Evolutionary conservation across 2,329 filamentous ascomycete species (phyloP).

Genomic region (Ramularia collo-cygni): DNA sequence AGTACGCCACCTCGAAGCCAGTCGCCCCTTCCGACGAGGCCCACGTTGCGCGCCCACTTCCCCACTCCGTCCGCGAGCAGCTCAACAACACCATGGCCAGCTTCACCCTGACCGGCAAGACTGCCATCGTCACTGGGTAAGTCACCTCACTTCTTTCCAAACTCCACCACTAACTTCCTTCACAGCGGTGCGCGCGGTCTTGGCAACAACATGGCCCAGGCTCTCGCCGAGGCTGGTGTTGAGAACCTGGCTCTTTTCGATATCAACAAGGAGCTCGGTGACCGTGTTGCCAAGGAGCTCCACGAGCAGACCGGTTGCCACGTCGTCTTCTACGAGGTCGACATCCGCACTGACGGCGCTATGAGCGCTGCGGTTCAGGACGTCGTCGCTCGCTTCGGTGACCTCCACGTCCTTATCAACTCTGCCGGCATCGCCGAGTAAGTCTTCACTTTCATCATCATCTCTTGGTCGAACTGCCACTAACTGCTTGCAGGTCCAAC

Average conservation of each 20-base stretch:
- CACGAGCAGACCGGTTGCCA: slow-evolving; percentile 66
- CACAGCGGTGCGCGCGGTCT: slow-evolving; percentile 65
- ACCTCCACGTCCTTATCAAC: slow-evolving; percentile 70
- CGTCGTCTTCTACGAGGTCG: slow-evolving; percentile 70
- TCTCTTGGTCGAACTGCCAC: neutral
- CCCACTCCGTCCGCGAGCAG: slow-evolving; percentile 36
- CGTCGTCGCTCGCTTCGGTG: slow-evolving; percentile 59
- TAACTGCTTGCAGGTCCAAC: slow-evolving; percentile 53
- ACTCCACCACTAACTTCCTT: slow-evolving; percentile 23
- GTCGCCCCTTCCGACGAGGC: slow-evolving; percentile 29
- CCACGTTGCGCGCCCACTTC: slow-evolving; percentile 27
- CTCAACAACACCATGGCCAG: slow-evolving; percentile 61
- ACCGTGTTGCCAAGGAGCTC: slow-evolving; percentile 61
- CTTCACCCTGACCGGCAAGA: slow-evolving; percentile 58
- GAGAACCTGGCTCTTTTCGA: slow-evolving; percentile 70
- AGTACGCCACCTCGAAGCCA: slow-evolving; percentile 19
- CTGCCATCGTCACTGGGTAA: slow-evolving; percentile 64
- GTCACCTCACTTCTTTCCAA: slow-evolving; percentile 15
- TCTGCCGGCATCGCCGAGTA: slow-evolving; percentile 71
- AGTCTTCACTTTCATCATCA: slow-evolving; percentile 20
- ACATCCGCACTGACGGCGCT: slow-evolving; percentile 64
- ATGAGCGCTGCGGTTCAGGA: slow-evolving; percentile 64
- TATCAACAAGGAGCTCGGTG: slow-evolving; percentile 67
- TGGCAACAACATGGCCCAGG: slow-evolving; percentile 72
- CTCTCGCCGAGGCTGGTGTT: slow-evolving; percentile 67